Percentiles rank a stretch among this genome's conserved stretches.
Conservation (phyloP, 1,284 basidiomycete species). For the Lignosus rhinocerotis region DNA sequence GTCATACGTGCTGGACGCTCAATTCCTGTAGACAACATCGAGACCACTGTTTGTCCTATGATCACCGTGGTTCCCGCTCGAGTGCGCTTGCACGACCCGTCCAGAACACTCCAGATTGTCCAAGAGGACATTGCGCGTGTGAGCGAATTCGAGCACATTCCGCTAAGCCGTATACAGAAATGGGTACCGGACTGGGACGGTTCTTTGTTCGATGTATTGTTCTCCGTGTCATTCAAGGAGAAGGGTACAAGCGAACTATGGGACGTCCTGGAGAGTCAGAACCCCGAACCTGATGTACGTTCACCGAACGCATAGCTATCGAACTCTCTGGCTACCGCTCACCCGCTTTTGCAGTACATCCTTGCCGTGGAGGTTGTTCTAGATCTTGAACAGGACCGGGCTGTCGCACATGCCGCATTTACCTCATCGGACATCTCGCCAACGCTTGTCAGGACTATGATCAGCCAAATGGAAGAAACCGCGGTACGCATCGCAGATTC, state of each 20-base stretch:
- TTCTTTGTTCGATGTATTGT: conserved; percentile 44
- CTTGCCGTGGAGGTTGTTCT: conserved; percentile 47
- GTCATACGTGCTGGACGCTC: conserved; percentile 50
- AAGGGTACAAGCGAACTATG: conserved; percentile 26
- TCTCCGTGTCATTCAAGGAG: conserved; percentile 44
- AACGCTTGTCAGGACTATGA: conserved; percentile 24
- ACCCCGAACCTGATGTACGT: conserved; percentile 47
- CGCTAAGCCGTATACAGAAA: conserved; percentile 45
- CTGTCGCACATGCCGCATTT: conserved; percentile 36
- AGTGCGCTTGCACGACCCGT: conserved; percentile 33
- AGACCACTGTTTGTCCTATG: conserved; percentile 41
- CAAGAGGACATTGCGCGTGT: conserved; percentile 41
- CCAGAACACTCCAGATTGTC: conserved; percentile 34
- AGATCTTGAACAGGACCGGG: conserved; percentile 32
- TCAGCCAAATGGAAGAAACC: conserved; percentile 23
- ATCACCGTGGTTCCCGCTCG: conserved; percentile 46
- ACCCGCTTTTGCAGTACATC: conserved; percentile 37
- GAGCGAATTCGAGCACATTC: conserved; percentile 44
- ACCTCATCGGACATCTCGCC: conserved; percentile 29
- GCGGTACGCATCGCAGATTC: conserved; percentile 13
- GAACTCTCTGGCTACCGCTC: neutral
- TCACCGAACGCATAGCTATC: neutral
- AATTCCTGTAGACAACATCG: conserved; percentile 41
- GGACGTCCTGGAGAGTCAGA: conserved; percentile 38
- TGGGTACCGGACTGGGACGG: conserved; percentile 42